Conservation (phyloP, 1,284 basidiomycete species). For the Ustilago cynodontis region DNA sequence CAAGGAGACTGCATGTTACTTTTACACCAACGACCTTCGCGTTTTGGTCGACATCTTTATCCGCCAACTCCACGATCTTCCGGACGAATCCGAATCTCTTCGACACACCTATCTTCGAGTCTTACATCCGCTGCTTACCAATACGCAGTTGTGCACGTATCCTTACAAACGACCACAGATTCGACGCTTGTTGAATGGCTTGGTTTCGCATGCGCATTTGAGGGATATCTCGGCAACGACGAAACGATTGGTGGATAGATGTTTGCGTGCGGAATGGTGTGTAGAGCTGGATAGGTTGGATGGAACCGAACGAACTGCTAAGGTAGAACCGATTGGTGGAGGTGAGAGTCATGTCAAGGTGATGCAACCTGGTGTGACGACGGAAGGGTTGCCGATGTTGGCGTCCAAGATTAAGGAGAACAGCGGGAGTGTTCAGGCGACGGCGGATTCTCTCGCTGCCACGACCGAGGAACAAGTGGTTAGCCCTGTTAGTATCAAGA, state of each 20-base stretch:
- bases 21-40: conserved; percentile 96
- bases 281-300: conserved; percentile 66
- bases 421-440: conserved; percentile 22
- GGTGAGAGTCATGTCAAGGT: conserved; percentile 40
- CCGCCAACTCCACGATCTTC: conserved; percentile 87
- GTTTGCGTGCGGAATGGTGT: conserved; percentile 89
- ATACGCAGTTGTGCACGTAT: conserved; percentile 84
- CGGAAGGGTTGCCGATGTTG: conserved; percentile 47
- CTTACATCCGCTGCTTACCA: conserved; percentile 91
- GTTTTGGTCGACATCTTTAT: conserved; percentile 97
- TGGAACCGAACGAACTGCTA: conserved; percentile 26
- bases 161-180: conserved; percentile 95
- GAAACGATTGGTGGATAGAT: conserved; percentile 89
- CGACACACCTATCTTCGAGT: conserved; percentile 97
- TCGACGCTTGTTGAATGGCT: conserved; percentile 82
- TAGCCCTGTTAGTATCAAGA: conserved; percentile 12
- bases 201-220: conserved; percentile 81
- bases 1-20: conserved; percentile 91
- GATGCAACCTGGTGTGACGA: conserved; percentile 42
- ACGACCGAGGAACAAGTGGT: conserved; percentile 28
- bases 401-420: conserved; percentile 30
- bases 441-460: conserved; percentile 28
- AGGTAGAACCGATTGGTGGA: conserved; percentile 52
- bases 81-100: conserved; percentile 93
- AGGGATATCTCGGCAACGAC: conserved; percentile 81